Evolutionary conservation across 2,329 filamentous ascomycete genomes (phyloP), one percentile per base, ranked within the genome.

Genomic region (Fusarium sp.): DNA sequence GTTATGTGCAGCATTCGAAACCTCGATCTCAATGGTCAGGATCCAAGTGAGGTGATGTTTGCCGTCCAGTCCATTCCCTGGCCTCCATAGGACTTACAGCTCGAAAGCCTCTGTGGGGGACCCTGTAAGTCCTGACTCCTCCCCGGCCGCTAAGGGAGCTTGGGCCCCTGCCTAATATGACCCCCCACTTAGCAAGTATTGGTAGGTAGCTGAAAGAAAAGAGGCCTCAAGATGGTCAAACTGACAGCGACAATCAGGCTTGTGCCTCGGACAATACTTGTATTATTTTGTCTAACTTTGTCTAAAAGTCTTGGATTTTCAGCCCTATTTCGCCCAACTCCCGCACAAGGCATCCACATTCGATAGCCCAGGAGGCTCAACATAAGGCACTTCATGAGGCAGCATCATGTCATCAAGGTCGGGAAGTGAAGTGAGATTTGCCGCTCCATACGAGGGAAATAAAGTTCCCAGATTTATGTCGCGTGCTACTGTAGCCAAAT

Each of bases 291-390:
- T 38, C 51, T 12, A 8, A 59, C 59, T 62, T 46, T 62, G 60
- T 38, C 51, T 12, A 8, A 5, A 12, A 4, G 0, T 23, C 33
- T 18, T 23, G 14, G 1, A 38, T 29, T 59, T 48, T 65, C 63
- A 63, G 63, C 63, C 58, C 58, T 65, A 54, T 31, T 65, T 21
- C 62, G 62, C 60, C 44, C 55, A 55, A 46, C 27, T 41, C 31
- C 37, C 60, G 15, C 48, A 31, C 42, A 38, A 63, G 48, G 48
- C 63, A 48, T 25, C 63, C 29, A 41, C 46, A 44, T 21, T 41
- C 21, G 10, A 35, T 59, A 39, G 41, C 14, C 10, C 25, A 25
- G n/a, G 39, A 63, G 45, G 38, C 46, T 54, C 41, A 46, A 38
- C 25, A 44, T 39, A n/a, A 62, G 57, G 62, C 62, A 35, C 31